These are phyloP conservation scores for Agrocybe chaxingu DNA, from an alignment of 768 basidiomycete genomes.

Conservation along the genomic window DNA sequence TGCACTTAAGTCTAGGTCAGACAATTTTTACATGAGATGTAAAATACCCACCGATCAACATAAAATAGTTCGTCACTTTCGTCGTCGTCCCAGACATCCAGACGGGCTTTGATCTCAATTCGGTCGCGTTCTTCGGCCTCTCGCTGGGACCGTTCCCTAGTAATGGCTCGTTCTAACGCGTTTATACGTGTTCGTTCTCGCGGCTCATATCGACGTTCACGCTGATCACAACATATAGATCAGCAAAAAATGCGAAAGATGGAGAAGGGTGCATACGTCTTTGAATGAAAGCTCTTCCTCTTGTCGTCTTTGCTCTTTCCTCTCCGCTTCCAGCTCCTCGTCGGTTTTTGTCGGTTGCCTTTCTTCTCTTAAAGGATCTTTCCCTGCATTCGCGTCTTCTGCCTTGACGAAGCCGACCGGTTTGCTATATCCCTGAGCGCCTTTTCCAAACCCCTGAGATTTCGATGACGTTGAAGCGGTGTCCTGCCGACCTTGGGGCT, in stretches of 20 bases:
- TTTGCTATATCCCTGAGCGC: slow-evolving; percentile 74
- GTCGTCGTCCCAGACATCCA: slow-evolving; percentile 92
- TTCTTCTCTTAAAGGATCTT: slow-evolving; percentile 30
- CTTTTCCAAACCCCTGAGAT: slow-evolving; percentile 57
- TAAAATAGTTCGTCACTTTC: slow-evolving; percentile 93
- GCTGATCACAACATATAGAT: slow-evolving; percentile 40
- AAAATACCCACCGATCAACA: slow-evolving; percentile 68
- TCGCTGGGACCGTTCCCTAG: slow-evolving; percentile 64
- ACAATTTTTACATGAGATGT: background rate
- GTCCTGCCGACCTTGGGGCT: slow-evolving; percentile 43
- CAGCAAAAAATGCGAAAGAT: slow-evolving; percentile 3
- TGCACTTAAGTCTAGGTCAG: slow-evolving; percentile 39
- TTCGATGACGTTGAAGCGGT: slow-evolving; percentile 29
- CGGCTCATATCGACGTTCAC: slow-evolving; percentile 91
- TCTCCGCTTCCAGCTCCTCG: slow-evolving; percentile 82
- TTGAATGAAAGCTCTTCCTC: slow-evolving; percentile 85
- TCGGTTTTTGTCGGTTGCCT: slow-evolving; percentile 64
- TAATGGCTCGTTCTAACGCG: slow-evolving; percentile 71
- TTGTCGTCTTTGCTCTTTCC: slow-evolving; percentile 68
- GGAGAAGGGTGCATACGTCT: slow-evolving; percentile 57
- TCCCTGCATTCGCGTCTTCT: slow-evolving; percentile 35
- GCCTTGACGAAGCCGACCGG: slow-evolving; percentile 83
- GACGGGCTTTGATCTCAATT: slow-evolving; percentile 71
- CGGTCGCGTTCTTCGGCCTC: slow-evolving; percentile 81
- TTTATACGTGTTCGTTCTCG: slow-evolving; percentile 82